Base-by-base conservation (phyloP, 257 asterid genomes). In the Nyctanthes arbortristis region DNA sequence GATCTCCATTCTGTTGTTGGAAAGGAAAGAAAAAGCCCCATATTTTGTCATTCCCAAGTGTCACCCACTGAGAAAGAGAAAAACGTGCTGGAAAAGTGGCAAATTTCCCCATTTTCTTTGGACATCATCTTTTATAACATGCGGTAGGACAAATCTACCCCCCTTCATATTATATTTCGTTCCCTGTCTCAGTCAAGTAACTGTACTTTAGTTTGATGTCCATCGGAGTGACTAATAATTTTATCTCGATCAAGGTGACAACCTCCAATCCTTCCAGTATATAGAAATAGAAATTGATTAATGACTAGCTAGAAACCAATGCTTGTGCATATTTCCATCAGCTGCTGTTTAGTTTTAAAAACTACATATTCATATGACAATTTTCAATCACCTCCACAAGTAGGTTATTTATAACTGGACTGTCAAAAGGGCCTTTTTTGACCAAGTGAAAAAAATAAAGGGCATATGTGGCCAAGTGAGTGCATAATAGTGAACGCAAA, bases 381-480 rank as follows among this genome's bases (percentile, higher is more conserved):
- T 59, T 29, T 8, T 62, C 24, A 68, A 45, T 63, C 29, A 18
- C 74, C 74, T 31, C n/a, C n/a, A n/a, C n/a, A n/a, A n/a, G n/a
- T n/a, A n/a, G n/a, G n/a, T n/a, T n/a, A n/a, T n/a, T n/a, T n/a
- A n/a, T n/a, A n/a, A n/a, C n/a, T 24, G 39, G 37, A 73, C 14
- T 60, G 71, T 8, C 18, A 37, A 49, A 16, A 55, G 37, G 45
- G 37, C 4, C 7, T 7, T 5, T 45, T 20, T 28, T 54, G 34
- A 59, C 59, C 67, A 7, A 36, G 65, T 59, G 70, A 45, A 2
- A 71, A 69, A 76, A 54, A 77, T 6, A 33, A 73, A 49, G 84
- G 81, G 84, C 35, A 73, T 0, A 65, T 45, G 31, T 0, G 81
- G 73, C 81, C 40, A 47, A 20, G 47, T n/a, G n/a, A n/a, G n/a